Evolutionary conservation across 441 rosid genomes (phyloP).

Genomic region (Pelargonium exstipulatum): DNA sequence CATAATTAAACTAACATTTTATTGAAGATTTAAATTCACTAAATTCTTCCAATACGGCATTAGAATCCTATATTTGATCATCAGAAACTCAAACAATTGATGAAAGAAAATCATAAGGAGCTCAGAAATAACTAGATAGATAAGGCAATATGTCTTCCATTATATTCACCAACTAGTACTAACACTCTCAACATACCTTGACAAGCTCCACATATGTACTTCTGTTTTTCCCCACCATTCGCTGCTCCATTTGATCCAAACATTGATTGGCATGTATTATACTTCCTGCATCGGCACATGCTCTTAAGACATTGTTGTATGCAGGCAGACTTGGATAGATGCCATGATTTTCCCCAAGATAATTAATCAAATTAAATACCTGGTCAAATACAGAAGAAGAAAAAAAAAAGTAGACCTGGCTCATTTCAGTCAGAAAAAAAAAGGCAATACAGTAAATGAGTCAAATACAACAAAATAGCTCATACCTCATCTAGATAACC

Average conservation of each 20-base stretch:
- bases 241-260: conserved; percentile 73
- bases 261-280: conserved; percentile 47
- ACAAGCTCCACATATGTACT: conserved; percentile 65
- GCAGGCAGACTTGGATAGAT: conserved; percentile 40
- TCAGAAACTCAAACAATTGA: neutral
- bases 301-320: conserved; percentile 60
- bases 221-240: conserved; percentile 63
- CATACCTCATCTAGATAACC: conserved; percentile 77
- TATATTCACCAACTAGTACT: conserved; percentile 12
- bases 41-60: neutral
- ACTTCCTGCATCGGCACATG: conserved; percentile 39
- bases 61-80: neutral
- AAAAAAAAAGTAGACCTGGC: conserved; percentile 6
- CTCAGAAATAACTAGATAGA: neutral
- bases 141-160: conserved; percentile 6
- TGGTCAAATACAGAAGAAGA: conserved; percentile 27
- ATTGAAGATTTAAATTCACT: neutral
- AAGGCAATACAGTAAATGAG: neutral
- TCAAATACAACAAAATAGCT: conserved; percentile 1
- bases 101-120: neutral
- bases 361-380: conserved; percentile 55
- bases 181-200: conserved; percentile 42
- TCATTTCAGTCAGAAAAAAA: conserved; percentile 2
- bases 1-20: neutral
- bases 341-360: conserved; percentile 43